Evolutionary conservation across 169 alveolate genomes (phyloP).

Genomic region (Cryptosporidium bovis): DNA sequence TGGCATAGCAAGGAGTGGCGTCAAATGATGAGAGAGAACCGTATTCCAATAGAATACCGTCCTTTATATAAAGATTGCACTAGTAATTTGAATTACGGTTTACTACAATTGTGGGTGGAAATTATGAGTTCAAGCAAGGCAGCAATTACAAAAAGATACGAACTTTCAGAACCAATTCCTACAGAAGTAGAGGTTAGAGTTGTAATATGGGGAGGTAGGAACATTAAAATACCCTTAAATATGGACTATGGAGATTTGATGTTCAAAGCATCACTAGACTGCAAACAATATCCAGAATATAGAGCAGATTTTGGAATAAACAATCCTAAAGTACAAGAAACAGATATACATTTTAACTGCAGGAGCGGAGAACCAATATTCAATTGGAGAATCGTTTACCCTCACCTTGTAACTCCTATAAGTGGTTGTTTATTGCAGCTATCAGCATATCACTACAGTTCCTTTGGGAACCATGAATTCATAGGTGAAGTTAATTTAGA

Average conservation of each 20-base stretch:
- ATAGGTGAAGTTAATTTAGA: conserved; percentile 90
- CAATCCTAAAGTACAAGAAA: conserved; percentile 82
- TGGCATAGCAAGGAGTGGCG: conserved; percentile 92
- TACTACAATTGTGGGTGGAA: conserved; percentile 86
- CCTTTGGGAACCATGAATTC: conserved; percentile 86
- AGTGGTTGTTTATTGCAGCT: conserved; percentile 90
- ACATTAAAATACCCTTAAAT: conserved; percentile 72
- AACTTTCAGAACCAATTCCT: conserved; percentile 82
- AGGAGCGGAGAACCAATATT: conserved; percentile 87
- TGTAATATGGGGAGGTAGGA: conserved; percentile 80
- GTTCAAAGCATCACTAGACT: conserved; percentile 83
- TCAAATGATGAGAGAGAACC: conserved; percentile 85
- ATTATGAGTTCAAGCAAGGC: conserved; percentile 83
- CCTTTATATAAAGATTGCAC: conserved; percentile 78
- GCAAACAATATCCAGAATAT: conserved; percentile 84
- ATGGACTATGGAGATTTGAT: conserved; percentile 63
- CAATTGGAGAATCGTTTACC: conserved; percentile 92
- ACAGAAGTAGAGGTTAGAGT: conserved; percentile 85
- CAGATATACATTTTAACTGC: conserved; percentile 92
- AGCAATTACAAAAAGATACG: conserved; percentile 82
- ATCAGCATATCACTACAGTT: conserved; percentile 86
- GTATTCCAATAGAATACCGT: conserved; percentile 88
- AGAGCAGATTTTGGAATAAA: conserved; percentile 75
- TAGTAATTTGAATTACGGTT: conserved; percentile 76
- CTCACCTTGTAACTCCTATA: conserved; percentile 86